Evolutionary conservation across 176 grass and related monocot species (phyloP).

Genomic region (Thinopyrum elongatum): DNA sequence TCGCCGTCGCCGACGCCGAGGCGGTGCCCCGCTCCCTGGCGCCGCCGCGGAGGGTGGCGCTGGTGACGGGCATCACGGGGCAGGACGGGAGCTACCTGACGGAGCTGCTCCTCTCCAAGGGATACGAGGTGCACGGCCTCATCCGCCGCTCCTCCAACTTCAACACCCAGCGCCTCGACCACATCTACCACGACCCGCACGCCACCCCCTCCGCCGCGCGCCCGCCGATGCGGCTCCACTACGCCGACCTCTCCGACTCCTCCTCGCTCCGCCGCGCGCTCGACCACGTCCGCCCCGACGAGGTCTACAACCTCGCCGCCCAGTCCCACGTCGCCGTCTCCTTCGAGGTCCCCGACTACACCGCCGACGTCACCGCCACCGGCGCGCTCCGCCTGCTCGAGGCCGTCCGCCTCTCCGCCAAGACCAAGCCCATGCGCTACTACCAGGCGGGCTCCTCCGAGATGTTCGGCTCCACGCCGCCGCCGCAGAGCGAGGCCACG

Average conservation of each 20-base stretch:
- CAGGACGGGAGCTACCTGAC: conserved; percentile 98
- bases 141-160: conserved; percentile 99
- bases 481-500: conserved; percentile 74
- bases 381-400: conserved; percentile 92
- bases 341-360: conserved; percentile 97
- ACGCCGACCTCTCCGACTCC: conserved; percentile 94
- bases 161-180: conserved; percentile 84
- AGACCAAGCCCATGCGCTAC: conserved; percentile 56
- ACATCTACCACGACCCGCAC: conserved; percentile 97
- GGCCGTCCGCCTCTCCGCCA: conserved; percentile 68
- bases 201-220: conserved; percentile 41
- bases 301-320: conserved; percentile 98
- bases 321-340: conserved; percentile 96
- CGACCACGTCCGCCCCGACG: conserved; percentile 80
- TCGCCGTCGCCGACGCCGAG: not conserved
- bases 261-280: conserved; percentile 90
- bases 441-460: conserved; percentile 97
- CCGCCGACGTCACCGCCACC: conserved; percentile 84
- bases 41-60: conserved; percentile 74
- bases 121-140: conserved; percentile 97
- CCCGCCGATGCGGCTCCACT: conserved; percentile 90
- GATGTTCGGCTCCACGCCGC: conserved; percentile 98
- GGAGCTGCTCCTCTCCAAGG: conserved; percentile 78
- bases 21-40: conserved; percentile 26
- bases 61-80: conserved; percentile 88